Evolutionary conservation across 257 asterid genomes (phyloP).

Genomic region (Solanum dulcamara): DNA sequence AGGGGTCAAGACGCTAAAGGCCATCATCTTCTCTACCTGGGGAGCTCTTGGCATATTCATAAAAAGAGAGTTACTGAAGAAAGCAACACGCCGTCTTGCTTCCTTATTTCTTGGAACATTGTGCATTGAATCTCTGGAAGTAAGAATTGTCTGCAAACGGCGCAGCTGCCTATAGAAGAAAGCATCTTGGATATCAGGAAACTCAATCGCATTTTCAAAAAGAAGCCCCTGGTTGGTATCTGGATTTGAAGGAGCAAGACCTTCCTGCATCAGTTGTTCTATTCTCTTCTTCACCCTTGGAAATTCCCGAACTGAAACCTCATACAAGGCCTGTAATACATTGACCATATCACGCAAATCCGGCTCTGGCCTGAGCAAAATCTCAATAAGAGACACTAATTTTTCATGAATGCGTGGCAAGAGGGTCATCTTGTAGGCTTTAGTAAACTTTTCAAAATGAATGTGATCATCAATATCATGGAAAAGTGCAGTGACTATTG

Average conservation of each 20-base stretch:
- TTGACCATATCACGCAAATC: slow-evolving; percentile 46
- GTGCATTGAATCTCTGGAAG: slow-evolving; percentile 74
- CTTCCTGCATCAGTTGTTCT: slow-evolving; percentile 56
- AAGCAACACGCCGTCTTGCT: slow-evolving; percentile 70
- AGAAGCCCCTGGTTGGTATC: slow-evolving; percentile 33
- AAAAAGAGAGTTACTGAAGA: slow-evolving; percentile 88
- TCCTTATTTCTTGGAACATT: slow-evolving; percentile 65
- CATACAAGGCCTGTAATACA: slow-evolving; percentile 75
- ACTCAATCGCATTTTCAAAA: slow-evolving; percentile 49
- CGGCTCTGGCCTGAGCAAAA: slow-evolving; percentile 44
- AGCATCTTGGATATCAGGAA: slow-evolving; percentile 49
- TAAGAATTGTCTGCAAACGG: slow-evolving; percentile 64
- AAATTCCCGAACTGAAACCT: slow-evolving; percentile 58
- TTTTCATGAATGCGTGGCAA: slow-evolving; percentile 53
- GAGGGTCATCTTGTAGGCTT: slow-evolving; percentile 30
- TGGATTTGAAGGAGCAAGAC: slow-evolving; percentile 39
- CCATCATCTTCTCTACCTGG: slow-evolving; percentile 87
- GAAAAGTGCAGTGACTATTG: slow-evolving; percentile 51
- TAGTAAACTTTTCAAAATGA: slow-evolving; percentile 51
- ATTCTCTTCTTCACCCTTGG: slow-evolving; percentile 49
- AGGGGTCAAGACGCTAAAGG: slow-evolving; percentile 94
- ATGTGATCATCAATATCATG: slow-evolving; percentile 42
- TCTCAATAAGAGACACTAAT: slow-evolving; percentile 40
- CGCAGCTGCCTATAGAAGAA: slow-evolving; percentile 69
- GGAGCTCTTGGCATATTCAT: slow-evolving; percentile 98